phyloP scores from a whole-genome alignment of 805 yeast genomes.

The Candida maesae region DNA sequence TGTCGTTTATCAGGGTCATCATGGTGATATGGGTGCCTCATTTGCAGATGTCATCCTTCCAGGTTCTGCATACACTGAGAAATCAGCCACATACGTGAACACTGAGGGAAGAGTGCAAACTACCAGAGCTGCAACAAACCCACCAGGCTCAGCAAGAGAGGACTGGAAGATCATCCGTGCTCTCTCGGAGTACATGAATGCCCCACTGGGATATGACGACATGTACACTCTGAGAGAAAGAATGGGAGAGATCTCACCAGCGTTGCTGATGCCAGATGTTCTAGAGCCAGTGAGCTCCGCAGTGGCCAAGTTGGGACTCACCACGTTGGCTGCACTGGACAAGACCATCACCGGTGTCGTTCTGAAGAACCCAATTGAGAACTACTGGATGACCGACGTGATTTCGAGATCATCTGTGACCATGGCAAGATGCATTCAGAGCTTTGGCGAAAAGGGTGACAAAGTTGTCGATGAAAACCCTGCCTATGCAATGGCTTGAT shows the following conservation, averaged over 20 bases:
- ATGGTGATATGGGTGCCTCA: constrained; percentile 87
- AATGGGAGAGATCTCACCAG: constrained; percentile 76
- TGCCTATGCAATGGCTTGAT: constrained; percentile 26
- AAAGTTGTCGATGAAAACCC: constrained; percentile 45
- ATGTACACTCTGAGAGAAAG: constrained; percentile 62
- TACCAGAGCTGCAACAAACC: constrained; percentile 81
- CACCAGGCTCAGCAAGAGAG: constrained; percentile 88
- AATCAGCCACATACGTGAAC: constrained; percentile 78
- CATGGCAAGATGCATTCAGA: constrained; percentile 80
- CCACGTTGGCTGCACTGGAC: constrained; percentile 36
- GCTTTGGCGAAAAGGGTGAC: constrained; percentile 65
- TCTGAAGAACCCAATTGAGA: constrained; percentile 68
- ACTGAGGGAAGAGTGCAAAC: constrained; percentile 87
- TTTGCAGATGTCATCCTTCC: constrained; percentile 85
- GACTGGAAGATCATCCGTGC: constrained; percentile 90
- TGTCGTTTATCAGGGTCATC: constrained; percentile 88
- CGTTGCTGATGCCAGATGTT: constrained; percentile 68
- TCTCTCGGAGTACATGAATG: constrained; percentile 69
- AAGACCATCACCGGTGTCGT: constrained; percentile 40
- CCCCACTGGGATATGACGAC: constrained; percentile 74
- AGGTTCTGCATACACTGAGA: constrained; percentile 86
- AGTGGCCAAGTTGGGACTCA: constrained; percentile 54
- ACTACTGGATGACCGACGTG: constrained; percentile 86
- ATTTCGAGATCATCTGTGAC: constrained; percentile 85
- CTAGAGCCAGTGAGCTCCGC: constrained; percentile 64